These are phyloP conservation scores for Trichosporon ovoides DNA, from an alignment of 1,284 basidiomycete species.

Conservation along the genomic window DNA sequence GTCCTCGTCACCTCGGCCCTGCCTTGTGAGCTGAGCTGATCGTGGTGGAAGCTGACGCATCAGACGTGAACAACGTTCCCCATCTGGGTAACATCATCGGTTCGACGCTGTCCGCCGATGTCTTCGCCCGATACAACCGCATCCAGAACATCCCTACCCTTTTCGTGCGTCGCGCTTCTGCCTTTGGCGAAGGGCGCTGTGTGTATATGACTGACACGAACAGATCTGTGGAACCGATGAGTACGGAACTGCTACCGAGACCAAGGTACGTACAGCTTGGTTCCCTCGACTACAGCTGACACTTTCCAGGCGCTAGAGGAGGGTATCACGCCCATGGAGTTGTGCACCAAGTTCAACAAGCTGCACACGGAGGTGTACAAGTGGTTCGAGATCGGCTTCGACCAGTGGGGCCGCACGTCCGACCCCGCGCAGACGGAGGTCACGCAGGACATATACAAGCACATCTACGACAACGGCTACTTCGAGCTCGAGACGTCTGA, in stretches of 20 bases:
- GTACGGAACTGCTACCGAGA: slow-evolving; percentile 98
- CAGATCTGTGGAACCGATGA: slow-evolving; percentile 98
- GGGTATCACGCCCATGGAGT: slow-evolving; percentile 72
- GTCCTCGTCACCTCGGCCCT: slow-evolving; percentile 91
- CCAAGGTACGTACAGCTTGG: slow-evolving; percentile 50
- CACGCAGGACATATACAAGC: slow-evolving; percentile 77
- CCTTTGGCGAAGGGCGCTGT: too few relatives aligned
- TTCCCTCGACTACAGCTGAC: background rate
- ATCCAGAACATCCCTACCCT: slow-evolving; percentile 52
- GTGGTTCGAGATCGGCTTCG: slow-evolving; percentile 66
- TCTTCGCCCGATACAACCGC: slow-evolving; percentile 78
- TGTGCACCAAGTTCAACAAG: slow-evolving; percentile 90
- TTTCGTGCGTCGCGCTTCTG: slow-evolving; percentile 40
- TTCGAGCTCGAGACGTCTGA: slow-evolving; percentile 78
- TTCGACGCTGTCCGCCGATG: slow-evolving; percentile 76
- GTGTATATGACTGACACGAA: slow-evolving; percentile 40
- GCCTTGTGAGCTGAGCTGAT: slow-evolving; percentile 57
- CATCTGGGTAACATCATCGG: slow-evolving; percentile 99
- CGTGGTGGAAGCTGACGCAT: background rate
- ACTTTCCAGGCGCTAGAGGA: slow-evolving; percentile 91
- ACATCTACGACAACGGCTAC: slow-evolving; percentile 69
- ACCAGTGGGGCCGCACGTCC: slow-evolving; percentile 94
- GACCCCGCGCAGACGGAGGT: slow-evolving; percentile 89
- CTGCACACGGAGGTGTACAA: slow-evolving; percentile 90
- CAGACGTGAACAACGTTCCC: slow-evolving; percentile 94